Conservation (phyloP, 768 basidiomycete species). For the Boletus speciosus region DNA sequence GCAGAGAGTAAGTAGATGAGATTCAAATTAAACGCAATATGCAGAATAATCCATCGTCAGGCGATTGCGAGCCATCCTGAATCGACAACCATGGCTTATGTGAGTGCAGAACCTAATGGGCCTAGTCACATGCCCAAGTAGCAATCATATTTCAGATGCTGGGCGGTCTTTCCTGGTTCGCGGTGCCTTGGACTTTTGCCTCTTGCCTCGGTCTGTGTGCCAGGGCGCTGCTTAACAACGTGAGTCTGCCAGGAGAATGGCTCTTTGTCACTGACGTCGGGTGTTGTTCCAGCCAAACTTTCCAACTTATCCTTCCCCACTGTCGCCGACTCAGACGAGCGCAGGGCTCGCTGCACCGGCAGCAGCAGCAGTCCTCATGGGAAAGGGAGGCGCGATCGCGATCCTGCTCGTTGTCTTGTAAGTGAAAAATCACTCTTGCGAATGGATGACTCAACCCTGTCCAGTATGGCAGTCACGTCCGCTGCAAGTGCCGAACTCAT, state of each 20-base stretch:
- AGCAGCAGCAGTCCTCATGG: constrained; percentile 46
- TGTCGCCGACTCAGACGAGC: constrained; percentile 36
- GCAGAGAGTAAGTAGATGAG: constrained; percentile 39
- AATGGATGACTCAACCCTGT: background rate
- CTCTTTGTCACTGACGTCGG: background rate
- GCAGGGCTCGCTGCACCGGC: constrained; percentile 47
- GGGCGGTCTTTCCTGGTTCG: constrained; percentile 57
- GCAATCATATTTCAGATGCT: constrained; percentile 38
- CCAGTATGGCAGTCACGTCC: constrained; percentile 47
- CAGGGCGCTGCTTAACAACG: constrained; percentile 33
- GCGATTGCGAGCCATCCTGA: constrained; percentile 50
- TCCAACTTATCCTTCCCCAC: constrained; percentile 49
- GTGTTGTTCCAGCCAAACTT: constrained; percentile 39
- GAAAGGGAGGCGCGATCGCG: constrained; percentile 42
- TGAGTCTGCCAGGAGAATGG: constrained; percentile 2
- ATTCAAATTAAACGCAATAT: background rate
- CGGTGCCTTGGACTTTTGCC: constrained; percentile 49
- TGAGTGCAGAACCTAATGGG: constrained; percentile 16
- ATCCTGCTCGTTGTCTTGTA: constrained; percentile 44
- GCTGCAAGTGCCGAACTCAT: constrained; percentile 46
- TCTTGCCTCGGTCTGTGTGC: constrained; percentile 46
- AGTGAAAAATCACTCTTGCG: background rate
- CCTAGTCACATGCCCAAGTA: background rate
- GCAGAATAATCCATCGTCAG: constrained; percentile 18
- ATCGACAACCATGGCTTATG: constrained; percentile 52